These are phyloP conservation scores for Nymphaea thermarum DNA, from an alignment of 164 flowering plant species.

Conservation along the genomic window DNA sequence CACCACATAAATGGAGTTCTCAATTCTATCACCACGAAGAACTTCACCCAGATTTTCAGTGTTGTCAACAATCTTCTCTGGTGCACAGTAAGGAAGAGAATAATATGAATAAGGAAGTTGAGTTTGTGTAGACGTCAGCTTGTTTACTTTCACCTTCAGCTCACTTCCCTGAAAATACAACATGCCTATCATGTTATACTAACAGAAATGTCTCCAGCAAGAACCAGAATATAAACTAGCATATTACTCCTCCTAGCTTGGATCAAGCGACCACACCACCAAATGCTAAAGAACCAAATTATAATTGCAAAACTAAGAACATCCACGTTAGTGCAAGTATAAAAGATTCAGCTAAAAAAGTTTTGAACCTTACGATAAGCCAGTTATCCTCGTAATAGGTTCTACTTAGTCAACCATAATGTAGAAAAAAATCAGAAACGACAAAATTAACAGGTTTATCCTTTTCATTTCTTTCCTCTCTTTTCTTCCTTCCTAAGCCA, in stretches of 20 bases:
- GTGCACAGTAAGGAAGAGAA: conserved; percentile 68
- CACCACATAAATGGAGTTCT: conserved; percentile 78
- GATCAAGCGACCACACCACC: too few species aligned
- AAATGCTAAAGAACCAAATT: too few species aligned
- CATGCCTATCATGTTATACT: neutral
- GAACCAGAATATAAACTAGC: neutral
- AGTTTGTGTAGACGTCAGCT: conserved; percentile 76
- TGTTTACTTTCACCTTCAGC: conserved; percentile 83
- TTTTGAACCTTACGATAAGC: neutral
- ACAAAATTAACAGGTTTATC: too few species aligned
- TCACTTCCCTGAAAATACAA: conserved; percentile 46
- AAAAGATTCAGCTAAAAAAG: neutral
- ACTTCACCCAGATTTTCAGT: conserved; percentile 99
- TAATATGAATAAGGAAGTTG: conserved; percentile 94
- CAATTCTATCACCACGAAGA: conserved; percentile 97
- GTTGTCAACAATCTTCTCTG: conserved; percentile 55
- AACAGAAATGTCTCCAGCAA: too few species aligned
- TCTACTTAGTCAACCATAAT: too few species aligned
- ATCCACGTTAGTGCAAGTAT: neutral
- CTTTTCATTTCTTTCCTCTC: too few species aligned
- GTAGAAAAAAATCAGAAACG: too few species aligned
- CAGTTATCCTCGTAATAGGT: too few species aligned
- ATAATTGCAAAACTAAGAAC: too few species aligned
- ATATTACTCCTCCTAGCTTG: too few species aligned
- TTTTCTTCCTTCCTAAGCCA: too few species aligned